phyloP scores from a whole-genome alignment of 2,329 filamentous ascomycete genomes.

The Dryadomyces quercivorus region DNA sequence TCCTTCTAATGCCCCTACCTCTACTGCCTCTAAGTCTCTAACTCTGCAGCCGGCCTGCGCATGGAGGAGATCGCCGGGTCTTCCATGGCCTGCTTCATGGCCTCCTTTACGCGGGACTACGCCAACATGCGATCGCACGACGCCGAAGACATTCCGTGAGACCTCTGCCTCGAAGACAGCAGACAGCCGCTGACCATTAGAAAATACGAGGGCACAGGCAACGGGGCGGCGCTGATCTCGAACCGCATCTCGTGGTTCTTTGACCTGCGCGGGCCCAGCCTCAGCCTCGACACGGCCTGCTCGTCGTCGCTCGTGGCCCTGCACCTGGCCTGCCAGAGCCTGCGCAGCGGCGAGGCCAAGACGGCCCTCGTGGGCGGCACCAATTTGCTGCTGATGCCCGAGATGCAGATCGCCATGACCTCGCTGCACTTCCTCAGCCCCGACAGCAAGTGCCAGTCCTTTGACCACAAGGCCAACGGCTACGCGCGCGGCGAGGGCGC shows the following conservation, averaged over 20 bases:
- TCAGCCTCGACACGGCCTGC: conserved; percentile 28
- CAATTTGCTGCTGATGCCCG: conserved; percentile 8
- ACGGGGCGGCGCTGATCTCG: conserved; percentile 21
- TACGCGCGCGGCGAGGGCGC: conserved; percentile 32
- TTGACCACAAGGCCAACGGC: conserved; percentile 27
- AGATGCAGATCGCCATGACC: conserved; percentile 11
- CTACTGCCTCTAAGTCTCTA: too few relatives aligned
- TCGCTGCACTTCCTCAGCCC: conserved; percentile 10
- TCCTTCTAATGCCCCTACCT: conserved; percentile 3
- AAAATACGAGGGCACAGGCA: too few relatives aligned
- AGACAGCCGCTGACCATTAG: too few relatives aligned
- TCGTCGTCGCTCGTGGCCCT: conserved; percentile 20
- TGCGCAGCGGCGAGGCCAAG: conserved; percentile 4
- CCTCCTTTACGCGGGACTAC: too few relatives aligned
- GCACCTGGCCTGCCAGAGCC: conserved; percentile 8
- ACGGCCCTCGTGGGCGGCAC: conserved; percentile 2
- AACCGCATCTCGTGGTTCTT: conserved; percentile 26
- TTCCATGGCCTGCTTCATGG: too few relatives aligned
- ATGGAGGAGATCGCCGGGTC: too few relatives aligned
- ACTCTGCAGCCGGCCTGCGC: too few relatives aligned
- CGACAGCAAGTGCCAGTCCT: conserved; percentile 12
- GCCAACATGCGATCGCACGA: too few relatives aligned
- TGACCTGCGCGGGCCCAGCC: conserved; percentile 19
- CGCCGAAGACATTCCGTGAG: too few relatives aligned
- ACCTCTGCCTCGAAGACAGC: too few relatives aligned